Base-by-base conservation (phyloP, 2,329 filamentous ascomycete species). In the Calonectria pseudoturangicola region DNA sequence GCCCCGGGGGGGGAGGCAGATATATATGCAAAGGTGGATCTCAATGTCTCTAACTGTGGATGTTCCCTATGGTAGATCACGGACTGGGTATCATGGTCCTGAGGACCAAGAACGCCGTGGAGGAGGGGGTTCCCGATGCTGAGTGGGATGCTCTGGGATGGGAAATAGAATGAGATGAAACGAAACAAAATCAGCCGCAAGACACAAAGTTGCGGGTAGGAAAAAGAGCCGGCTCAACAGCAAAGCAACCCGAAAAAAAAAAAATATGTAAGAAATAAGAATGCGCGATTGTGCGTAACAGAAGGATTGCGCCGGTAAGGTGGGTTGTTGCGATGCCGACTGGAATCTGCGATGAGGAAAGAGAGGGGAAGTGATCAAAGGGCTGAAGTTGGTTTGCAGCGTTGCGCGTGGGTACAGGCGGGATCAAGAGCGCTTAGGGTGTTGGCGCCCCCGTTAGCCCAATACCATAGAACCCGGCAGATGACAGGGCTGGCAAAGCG, bases 21-120 rank as follows among this genome's bases (percentile, higher is more conserved):
- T 84, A 85, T 85, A 84, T 85, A 83, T 77, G 78, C 62, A 79
- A 71, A 54, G 54, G 76, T 74, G 71, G 72, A 76, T 70, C 73
- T 79, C 66, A 67, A 60, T 60, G 54, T 60, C 36, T 60, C 54
- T 41, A 41, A 74, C 21, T 21, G 73, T 77, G 73, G 73, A 73
- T 75, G 56, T 72, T 80, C 79, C 79, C 79, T 68, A 72, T 73
- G 78, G 77, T 75, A 74, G 73, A 75, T 83, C 79, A 83, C 77
- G 77, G 77, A 74, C 79, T 77, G 77, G 77, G 78, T 75, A 77
- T 80, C 82, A 82, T 82, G 80, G 79, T 81, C 79, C 77, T 77
- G 41, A 62, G 70, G 72, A 73, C 72, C 71, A 70, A 62, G 41
- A 75, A 72, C 68, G 51, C 68, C 58, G 73, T 47, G 51, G 73